These are phyloP conservation scores for Fragilariopsis cylindrus DNA, from an alignment of 108 stramenopile genomes.

Conservation along the genomic window DNA sequence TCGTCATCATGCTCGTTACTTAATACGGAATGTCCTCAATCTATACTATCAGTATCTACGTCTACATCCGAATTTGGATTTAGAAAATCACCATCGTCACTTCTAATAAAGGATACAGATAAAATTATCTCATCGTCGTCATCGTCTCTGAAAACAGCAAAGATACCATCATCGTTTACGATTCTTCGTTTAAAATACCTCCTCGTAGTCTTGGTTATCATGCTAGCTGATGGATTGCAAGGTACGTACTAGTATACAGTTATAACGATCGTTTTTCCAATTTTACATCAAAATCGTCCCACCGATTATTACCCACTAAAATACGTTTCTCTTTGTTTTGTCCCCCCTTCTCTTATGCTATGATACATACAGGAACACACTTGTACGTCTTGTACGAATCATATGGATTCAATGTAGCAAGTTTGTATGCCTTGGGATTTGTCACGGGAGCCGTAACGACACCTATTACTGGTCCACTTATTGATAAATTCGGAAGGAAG, in stretches of 20 bases:
- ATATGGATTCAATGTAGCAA: slow-evolving; percentile 53
- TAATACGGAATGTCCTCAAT: neutral
- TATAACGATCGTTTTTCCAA: slow-evolving; percentile 1
- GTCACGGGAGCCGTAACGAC: slow-evolving; percentile 44
- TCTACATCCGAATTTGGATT: neutral
- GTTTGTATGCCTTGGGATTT: slow-evolving; percentile 51
- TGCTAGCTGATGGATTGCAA: slow-evolving; percentile 58
- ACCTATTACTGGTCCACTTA: slow-evolving; percentile 70
- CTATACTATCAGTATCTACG: neutral
- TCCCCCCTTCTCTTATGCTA: slow-evolving; percentile 1
- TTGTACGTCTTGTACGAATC: slow-evolving; percentile 55
- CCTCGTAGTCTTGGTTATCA: slow-evolving; percentile 39
- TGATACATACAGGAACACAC: slow-evolving; percentile 38
- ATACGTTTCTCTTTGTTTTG: neutral
- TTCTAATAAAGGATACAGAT: neutral
- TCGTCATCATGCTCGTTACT: neutral
- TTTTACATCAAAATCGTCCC: neutral
- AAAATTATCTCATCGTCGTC: neutral
- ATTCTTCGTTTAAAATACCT: slow-evolving; percentile 36
- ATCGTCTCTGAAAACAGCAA: neutral
- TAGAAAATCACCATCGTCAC: neutral
- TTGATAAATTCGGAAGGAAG: slow-evolving; percentile 68
- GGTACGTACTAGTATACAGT: slow-evolving; percentile 24
- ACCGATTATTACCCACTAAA: neutral
- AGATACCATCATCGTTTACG: neutral